Percentiles rank a stretch among this genome's conserved stretches.
These are phyloP conservation scores for Physcomitrellopsis africana DNA, from an alignment of 225 moss, liverwort and hornwort genomes.

Conservation along the genomic window DNA sequence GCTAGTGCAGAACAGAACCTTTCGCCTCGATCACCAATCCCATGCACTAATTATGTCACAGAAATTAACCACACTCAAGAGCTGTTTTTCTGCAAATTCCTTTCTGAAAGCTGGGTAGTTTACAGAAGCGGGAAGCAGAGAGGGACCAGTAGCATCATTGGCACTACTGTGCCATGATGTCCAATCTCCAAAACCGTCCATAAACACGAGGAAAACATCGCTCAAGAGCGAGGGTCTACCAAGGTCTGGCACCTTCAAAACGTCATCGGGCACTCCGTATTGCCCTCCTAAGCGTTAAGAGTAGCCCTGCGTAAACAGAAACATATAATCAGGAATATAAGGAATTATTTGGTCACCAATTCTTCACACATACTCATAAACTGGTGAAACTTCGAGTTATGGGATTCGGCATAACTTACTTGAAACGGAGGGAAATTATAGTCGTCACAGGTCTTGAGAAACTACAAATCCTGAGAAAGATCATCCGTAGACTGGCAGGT, in stretches of 20 bases:
- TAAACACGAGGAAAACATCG: conserved; percentile 36
- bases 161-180: conserved; percentile 32
- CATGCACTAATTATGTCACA: conserved; percentile 36
- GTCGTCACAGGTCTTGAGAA: conserved; percentile 26
- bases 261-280: conserved; percentile 18
- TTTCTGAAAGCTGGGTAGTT: conserved; percentile 36
- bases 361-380: conserved; percentile 2
- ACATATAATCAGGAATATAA: conserved; percentile 6
- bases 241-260: conserved; percentile 23
- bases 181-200: conserved; percentile 23
- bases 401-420: conserved; percentile 28
- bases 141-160: conserved; percentile 20
- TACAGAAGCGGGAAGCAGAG: conserved; percentile 29
- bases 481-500: conserved; percentile 34
- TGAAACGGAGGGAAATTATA: conserved; percentile 16
- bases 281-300: conserved; percentile 21
- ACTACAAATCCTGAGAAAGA: conserved; percentile 50
- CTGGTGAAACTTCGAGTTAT: background rate
- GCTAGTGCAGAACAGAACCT: conserved; percentile 18
- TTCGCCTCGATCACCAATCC: background rate
- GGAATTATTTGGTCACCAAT: background rate
- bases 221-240: conserved; percentile 31
- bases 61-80: conserved; percentile 16
- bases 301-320: conserved; percentile 26
- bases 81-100: conserved; percentile 20